Evolutionary conservation across 306 rosid species (phyloP), one percentile per base, ranked within the genome.

Genomic region (Boehmeria nivea): DNA sequence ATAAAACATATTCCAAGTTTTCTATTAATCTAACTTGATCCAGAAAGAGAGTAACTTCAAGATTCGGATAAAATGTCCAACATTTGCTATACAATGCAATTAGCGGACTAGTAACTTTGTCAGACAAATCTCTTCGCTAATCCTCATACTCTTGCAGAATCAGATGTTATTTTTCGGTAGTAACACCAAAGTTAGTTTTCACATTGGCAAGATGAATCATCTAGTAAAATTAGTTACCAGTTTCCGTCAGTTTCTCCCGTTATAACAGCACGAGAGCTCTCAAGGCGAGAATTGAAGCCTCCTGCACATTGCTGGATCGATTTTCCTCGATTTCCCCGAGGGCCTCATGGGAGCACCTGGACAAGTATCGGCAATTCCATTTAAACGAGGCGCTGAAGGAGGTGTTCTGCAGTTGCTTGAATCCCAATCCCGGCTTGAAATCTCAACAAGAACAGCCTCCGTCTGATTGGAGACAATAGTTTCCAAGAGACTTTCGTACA

Each of bases 211-310:
- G 23, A 50, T 54, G 56, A 60, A 34, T 43, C 61, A 49, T 52
- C 60, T 54, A 48, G 18, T 11, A 40, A 56, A 61, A 63, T 37
- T 21, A 60, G 63, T 57, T 66, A 71, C 60, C 69, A 2, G 36
- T 59, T 25, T 39, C 64, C 69, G 25, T 45, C 65, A 48, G 38
- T 44, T 44, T 49, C 68, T 37, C 43, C 36, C 20, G 22, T 65
- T 12, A 40, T 38, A 62, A 28, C 42, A 4, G 3, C 48, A 63
- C 13, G 51, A 51, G 45, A 31, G 15, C 45, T 45, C 55, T 25
- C 20, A 54, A 55, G 6, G 54, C 79, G 78, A 83, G 72, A 86
- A 86, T 20, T 86, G 78, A 31, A 86, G 94, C 86, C 78, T 89
- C 74, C 90, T 79, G 78, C 95, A 76, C 21, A 86, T 38, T 9